Conservation (phyloP, 176 grass and related monocot genomes). For the Aegilops speltoides region DNA sequence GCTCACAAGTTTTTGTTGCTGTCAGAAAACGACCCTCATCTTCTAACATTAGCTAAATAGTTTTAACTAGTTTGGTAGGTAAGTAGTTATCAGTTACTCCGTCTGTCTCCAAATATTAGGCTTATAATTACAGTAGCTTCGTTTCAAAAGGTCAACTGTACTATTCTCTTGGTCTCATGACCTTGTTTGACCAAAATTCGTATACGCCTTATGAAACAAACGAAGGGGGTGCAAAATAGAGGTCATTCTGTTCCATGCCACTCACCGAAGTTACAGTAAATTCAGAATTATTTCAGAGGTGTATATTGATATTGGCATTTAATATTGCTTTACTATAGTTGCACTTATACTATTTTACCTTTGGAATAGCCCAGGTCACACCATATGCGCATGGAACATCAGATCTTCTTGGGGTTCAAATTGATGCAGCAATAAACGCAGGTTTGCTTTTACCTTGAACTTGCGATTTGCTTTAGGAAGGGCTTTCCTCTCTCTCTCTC, state of each 20-base stretch:
- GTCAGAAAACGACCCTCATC: conserved; percentile 1
- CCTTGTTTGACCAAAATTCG: neutral
- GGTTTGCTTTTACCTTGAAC: conserved; percentile 44
- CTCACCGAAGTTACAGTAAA: neutral
- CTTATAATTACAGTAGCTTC: neutral
- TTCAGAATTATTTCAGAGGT: neutral
- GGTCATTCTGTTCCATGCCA: neutral
- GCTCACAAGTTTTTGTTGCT: neutral
- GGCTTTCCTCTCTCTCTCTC: neutral
- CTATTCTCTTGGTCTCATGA: neutral
- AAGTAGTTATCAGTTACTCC: neutral
- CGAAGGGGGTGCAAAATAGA: neutral
- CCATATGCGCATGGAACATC: conserved; percentile 94
- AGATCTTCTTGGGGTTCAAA: conserved; percentile 99
- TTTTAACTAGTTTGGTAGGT: conserved; percentile 22
- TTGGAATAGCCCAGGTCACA: conserved; percentile 81
- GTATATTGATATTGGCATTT: neutral
- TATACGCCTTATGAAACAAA: neutral
- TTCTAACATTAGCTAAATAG: conserved; percentile 6
- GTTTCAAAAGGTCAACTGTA: neutral
- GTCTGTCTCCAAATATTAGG: neutral
- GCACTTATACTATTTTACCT: conserved; percentile 39
- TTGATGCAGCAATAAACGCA: conserved; percentile 96
- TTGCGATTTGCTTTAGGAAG: neutral
- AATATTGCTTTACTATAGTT: conserved; percentile 1